Evolutionary conservation across 2,329 filamentous ascomycete species (phyloP).

Genomic region (Tympanopsis confertula): DNA sequence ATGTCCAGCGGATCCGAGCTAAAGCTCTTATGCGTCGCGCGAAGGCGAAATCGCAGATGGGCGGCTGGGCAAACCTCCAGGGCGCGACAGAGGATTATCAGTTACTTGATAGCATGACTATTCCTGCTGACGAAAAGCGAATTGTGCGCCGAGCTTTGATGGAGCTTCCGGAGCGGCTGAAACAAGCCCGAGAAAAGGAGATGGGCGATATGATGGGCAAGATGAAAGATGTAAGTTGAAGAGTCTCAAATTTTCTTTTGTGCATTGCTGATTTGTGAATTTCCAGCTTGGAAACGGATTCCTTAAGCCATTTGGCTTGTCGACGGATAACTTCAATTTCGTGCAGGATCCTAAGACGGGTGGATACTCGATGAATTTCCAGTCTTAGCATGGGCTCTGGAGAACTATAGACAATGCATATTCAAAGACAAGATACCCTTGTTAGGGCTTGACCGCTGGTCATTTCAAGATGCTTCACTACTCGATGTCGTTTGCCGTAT

Average conservation of each 20-base stretch:
- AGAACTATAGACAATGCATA: too few relatives aligned
- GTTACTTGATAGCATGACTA: slow-evolving; percentile 43
- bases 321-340: slow-evolving; percentile 90
- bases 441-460: too few relatives aligned
- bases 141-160: slow-evolving; percentile 57
- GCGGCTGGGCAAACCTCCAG: slow-evolving; percentile 70
- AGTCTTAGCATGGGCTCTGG: neutral
- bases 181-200: slow-evolving; percentile 73
- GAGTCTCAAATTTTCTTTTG: neutral
- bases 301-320: slow-evolving; percentile 83
- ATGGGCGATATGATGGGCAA: slow-evolving; percentile 97
- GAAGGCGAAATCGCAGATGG: slow-evolving; percentile 57
- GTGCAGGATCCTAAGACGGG: slow-evolving; percentile 80
- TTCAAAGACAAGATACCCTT: too few relatives aligned
- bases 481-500: too few relatives aligned
- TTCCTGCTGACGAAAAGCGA: slow-evolving; percentile 54
- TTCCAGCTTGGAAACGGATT: slow-evolving; percentile 73
- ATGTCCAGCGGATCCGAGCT: slow-evolving; percentile 54
- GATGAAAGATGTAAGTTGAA: slow-evolving; percentile 58
- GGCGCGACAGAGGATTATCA: slow-evolving; percentile 75
- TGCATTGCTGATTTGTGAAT: slow-evolving; percentile 2
- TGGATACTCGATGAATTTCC: slow-evolving; percentile 88
- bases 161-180: slow-evolving; percentile 55
- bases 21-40: slow-evolving; percentile 77
- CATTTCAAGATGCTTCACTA: too few relatives aligned